Conservation (phyloP, 2,329 filamentous ascomycete species). For the Sclerotinia borealis region DNA sequence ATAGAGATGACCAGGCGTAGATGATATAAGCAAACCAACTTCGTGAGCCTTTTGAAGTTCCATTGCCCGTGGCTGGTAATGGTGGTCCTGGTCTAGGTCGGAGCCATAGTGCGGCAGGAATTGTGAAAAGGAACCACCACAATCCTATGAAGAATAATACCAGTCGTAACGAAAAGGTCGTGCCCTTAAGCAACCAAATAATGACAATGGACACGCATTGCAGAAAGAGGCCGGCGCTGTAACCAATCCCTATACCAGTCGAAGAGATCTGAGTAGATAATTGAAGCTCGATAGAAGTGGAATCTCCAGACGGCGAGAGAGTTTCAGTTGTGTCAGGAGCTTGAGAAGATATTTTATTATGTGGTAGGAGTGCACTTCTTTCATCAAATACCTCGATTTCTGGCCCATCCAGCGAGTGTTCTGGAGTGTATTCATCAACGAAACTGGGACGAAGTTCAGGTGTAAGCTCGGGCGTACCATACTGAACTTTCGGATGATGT, state of each 20-base stretch:
- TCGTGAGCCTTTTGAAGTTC: conserved; percentile 31
- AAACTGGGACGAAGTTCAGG: conserved; percentile 24
- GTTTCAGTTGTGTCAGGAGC: conserved; percentile 18
- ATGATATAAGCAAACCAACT: conserved; percentile 62
- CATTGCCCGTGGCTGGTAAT: conserved; percentile 39
- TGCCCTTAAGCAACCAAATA: conserved; percentile 65
- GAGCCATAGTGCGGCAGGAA: conserved; percentile 83
- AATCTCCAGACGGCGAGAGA: conserved; percentile 41
- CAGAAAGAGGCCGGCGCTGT: conserved; percentile 76
- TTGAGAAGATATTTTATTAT: neutral
- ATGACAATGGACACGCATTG: conserved; percentile 77
- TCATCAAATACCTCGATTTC: conserved; percentile 35
- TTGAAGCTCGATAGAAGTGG: conserved; percentile 61
- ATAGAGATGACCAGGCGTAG: conserved; percentile 82
- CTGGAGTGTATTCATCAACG: conserved; percentile 18
- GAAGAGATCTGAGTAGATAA: conserved; percentile 89
- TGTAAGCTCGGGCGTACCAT: conserved; percentile 22
- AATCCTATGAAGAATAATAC: conserved; percentile 80
- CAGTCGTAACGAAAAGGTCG: conserved; percentile 77
- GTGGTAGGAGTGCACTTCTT: conserved; percentile 41
- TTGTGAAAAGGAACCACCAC: conserved; percentile 92
- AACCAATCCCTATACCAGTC: conserved; percentile 89
- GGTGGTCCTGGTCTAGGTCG: conserved; percentile 85
- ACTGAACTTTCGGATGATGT: conserved; percentile 54
- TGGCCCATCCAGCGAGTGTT: conserved; percentile 12